Percentiles rank a stretch among this genome's conserved stretches.
Evolutionary conservation across 495 filamentous ascomycete genomes (phyloP).

Genomic region (Amniculicola lignicola): DNA sequence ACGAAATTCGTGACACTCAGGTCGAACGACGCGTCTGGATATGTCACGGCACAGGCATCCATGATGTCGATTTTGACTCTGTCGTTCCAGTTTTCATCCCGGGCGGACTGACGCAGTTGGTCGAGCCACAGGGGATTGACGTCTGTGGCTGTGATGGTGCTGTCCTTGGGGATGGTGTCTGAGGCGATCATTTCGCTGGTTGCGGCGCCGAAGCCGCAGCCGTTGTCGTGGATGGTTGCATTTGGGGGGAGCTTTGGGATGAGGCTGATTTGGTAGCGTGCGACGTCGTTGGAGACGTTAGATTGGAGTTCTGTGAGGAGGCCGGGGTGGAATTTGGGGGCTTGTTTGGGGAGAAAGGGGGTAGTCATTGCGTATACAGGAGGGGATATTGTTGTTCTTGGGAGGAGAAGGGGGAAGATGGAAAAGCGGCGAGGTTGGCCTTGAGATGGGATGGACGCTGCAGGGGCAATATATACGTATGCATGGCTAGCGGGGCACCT

Average conservation of each 20-base stretch:
- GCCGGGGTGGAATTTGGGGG: background rate
- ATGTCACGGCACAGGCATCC: slow-evolving; percentile 7
- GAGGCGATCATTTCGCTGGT: slow-evolving; percentile 26
- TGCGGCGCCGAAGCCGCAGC: slow-evolving; percentile 35
- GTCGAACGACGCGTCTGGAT: slow-evolving; percentile 20
- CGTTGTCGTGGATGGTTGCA: slow-evolving; percentile 37
- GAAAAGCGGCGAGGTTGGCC: too few species aligned
- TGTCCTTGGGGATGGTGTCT: slow-evolving; percentile 3
- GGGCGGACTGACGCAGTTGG: too few species aligned
- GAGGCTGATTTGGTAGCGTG: background rate
- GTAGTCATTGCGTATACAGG: too few species aligned
- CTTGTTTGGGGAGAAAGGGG: slow-evolving; percentile 13
- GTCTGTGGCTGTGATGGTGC: too few species aligned
- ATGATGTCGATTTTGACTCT: background rate
- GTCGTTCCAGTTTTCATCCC: too few species aligned
- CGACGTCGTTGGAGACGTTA: background rate
- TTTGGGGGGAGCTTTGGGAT: slow-evolving; percentile 1
- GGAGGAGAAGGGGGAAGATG: too few species aligned
- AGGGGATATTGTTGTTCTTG: too few species aligned
- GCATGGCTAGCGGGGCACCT: too few species aligned
- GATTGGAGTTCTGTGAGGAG: slow-evolving; percentile 2
- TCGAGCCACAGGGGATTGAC: too few species aligned
- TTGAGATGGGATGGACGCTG: too few species aligned
- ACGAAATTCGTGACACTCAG: slow-evolving; percentile 26
- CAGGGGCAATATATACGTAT: too few species aligned